These are phyloP conservation scores for Candida glucosophila DNA, from an alignment of 1,139 yeast species.

Conservation along the genomic window DNA sequence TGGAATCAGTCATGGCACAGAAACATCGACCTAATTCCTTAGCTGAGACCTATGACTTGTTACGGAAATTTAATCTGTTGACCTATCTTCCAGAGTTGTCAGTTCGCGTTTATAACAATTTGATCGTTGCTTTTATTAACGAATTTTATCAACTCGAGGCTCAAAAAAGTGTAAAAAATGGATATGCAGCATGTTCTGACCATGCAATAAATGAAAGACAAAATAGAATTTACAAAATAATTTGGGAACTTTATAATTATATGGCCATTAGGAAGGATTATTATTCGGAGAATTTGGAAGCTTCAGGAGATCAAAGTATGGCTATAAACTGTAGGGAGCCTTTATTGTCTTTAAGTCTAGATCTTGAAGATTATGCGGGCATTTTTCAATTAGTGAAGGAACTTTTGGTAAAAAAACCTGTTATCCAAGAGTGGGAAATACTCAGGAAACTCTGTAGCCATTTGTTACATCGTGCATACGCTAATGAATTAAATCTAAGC, in stretches of 20 bases:
- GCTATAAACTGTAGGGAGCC: constrained; percentile 18
- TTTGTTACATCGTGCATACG: constrained; percentile 22
- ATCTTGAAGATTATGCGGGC: constrained; percentile 27
- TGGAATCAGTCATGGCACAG: constrained; percentile 16
- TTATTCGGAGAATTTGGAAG: too few species aligned
- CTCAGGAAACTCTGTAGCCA: constrained; percentile 25
- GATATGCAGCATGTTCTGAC: background rate
- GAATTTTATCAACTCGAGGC: constrained; percentile 12
- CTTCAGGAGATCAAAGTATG: constrained; percentile 4
- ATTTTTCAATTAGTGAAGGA: constrained; percentile 33
- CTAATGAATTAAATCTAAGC: constrained; percentile 17
- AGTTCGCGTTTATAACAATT: constrained; percentile 20
- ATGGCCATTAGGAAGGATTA: constrained; percentile 32
- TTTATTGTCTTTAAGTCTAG: constrained; percentile 24
- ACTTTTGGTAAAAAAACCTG: constrained; percentile 24
- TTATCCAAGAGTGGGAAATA: constrained; percentile 20
- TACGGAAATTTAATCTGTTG: constrained; percentile 22
- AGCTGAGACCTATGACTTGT: constrained; percentile 17
- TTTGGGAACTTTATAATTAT: constrained; percentile 29
- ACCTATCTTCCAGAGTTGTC: constrained; percentile 32
- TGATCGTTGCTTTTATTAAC: constrained; percentile 19
- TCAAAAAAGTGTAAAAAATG: constrained; percentile 2
- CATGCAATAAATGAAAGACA: constrained; percentile 5
- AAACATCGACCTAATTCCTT: constrained; percentile 10
- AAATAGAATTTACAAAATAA: constrained; percentile 7